These are phyloP conservation scores for Suhomyces terraborum DNA, from an alignment of 1,139 yeast genomes.

Conservation along the genomic window DNA sequence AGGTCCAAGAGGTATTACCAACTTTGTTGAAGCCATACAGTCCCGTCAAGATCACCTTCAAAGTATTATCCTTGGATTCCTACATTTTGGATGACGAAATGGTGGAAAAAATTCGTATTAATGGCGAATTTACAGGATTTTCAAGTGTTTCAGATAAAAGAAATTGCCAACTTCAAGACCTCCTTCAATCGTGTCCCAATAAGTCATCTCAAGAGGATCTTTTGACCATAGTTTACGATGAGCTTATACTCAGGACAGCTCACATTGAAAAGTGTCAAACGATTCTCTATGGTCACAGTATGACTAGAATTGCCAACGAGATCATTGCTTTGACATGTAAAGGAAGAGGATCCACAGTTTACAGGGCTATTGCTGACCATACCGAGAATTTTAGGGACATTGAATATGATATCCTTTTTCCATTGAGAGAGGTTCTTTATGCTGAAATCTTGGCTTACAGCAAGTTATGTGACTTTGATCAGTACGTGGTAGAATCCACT, in stretches of 20 bases:
- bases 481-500: conserved; percentile 25
- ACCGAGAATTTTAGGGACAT: conserved; percentile 28
- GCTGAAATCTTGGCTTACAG: conserved; percentile 65
- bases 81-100: conserved; percentile 31
- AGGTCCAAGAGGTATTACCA: conserved; percentile 22
- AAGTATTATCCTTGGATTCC: conserved; percentile 41
- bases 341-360: conserved; percentile 79
- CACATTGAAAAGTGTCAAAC: conserved; percentile 49
- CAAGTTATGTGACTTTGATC: conserved; percentile 34
- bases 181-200: conserved; percentile 42
- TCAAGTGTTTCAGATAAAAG: conserved; percentile 13
- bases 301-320: conserved; percentile 82
- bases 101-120: conserved; percentile 30
- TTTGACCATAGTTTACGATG: conserved; percentile 48
- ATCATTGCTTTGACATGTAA: conserved; percentile 80
- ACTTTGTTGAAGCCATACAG: conserved; percentile 24
- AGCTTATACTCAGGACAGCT: conserved; percentile 53
- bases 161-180: conserved; percentile 23
- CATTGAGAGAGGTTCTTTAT: conserved; percentile 71
- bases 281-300: conserved; percentile 72
- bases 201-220: conserved; percentile 69
- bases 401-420: conserved; percentile 54
- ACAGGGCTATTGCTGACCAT: conserved; percentile 53
- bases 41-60: conserved; percentile 33
- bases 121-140: conserved; percentile 31